Percentiles rank a stretch among this genome's conserved stretches.
phyloP scores from a whole-genome alignment of 805 yeast genomes.

The Nakazawaea ambrosiae region DNA sequence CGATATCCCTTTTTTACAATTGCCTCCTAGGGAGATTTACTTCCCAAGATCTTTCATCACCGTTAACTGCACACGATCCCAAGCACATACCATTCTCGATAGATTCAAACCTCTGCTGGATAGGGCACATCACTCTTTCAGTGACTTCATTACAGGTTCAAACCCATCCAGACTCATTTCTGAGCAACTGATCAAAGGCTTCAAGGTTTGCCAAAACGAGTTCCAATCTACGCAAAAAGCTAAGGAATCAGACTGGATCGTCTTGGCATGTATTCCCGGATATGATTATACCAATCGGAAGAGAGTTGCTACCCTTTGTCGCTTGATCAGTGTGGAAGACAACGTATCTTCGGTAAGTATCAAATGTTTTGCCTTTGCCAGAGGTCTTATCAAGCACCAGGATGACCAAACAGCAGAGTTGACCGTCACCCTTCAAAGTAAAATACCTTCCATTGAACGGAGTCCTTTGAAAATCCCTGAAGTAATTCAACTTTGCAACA shows the following conservation, averaged over 20 bases:
- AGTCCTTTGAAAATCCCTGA: constrained; percentile 19
- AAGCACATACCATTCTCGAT: constrained; percentile 15
- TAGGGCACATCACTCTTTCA: no score
- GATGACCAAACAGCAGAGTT: no score
- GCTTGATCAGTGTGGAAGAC: constrained; percentile 40
- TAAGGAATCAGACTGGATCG: constrained; percentile 5
- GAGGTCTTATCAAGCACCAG: constrained; percentile 28
- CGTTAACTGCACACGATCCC: constrained; percentile 27
- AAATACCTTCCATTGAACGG: constrained; percentile 45
- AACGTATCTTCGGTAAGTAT: constrained; percentile 36
- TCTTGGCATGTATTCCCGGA: constrained; percentile 23
- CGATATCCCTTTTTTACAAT: no score
- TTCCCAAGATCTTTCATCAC: constrained; percentile 22
- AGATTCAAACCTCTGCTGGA: neutral
- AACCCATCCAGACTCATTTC: neutral
- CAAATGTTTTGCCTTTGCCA: constrained; percentile 41
- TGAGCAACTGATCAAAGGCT: neutral
- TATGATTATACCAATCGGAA: constrained; percentile 7
- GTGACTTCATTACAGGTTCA: no score
- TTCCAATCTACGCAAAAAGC: neutral
- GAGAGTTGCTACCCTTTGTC: constrained; percentile 33
- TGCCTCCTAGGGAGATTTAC: constrained; percentile 25
- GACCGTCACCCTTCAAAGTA: no score
- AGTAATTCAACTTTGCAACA: neutral
- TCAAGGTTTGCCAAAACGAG: neutral